Percentiles rank a stretch among this genome's conserved stretches.
These are phyloP conservation scores for Peronospora farinosa DNA, from an alignment of 352 stramenopile species.

Conservation along the genomic window DNA sequence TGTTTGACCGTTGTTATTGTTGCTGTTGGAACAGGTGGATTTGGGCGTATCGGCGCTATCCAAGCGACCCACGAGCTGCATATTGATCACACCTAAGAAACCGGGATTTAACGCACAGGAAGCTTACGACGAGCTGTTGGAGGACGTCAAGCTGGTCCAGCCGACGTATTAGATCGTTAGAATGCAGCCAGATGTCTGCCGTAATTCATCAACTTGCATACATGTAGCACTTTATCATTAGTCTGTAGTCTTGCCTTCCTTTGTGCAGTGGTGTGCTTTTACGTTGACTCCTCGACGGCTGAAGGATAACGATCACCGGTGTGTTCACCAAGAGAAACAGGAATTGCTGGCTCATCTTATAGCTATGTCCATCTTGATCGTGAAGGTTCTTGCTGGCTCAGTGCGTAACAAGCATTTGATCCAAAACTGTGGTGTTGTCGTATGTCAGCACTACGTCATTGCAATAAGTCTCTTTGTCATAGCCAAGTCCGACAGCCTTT, in stretches of 20 bases:
- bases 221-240: constrained; percentile 40
- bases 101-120: constrained; percentile 86
- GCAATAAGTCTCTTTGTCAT: background rate
- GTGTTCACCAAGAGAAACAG: background rate
- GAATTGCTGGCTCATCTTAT: constrained; percentile 4
- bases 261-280: constrained; percentile 18
- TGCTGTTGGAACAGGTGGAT: constrained; percentile 51
- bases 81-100: constrained; percentile 93
- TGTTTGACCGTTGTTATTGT: constrained; percentile 3
- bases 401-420: background rate
- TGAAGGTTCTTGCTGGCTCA: background rate
- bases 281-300: constrained; percentile 20
- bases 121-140: constrained; percentile 86
- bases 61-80: constrained; percentile 97
- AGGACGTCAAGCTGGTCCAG: constrained; percentile 86
- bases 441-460: background rate
- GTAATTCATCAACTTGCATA: constrained; percentile 29
- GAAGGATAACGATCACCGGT: constrained; percentile 9
- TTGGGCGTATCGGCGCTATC: constrained; percentile 94
- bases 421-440: constrained; percentile 11
- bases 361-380: constrained; percentile 3
- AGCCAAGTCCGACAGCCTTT: background rate
- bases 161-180: constrained; percentile 64
- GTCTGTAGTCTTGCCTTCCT: constrained; percentile 5
- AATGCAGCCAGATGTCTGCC: constrained; percentile 9